Conservation (phyloP, 2,329 filamentous ascomycete genomes). For the Ustulina deusta region DNA sequence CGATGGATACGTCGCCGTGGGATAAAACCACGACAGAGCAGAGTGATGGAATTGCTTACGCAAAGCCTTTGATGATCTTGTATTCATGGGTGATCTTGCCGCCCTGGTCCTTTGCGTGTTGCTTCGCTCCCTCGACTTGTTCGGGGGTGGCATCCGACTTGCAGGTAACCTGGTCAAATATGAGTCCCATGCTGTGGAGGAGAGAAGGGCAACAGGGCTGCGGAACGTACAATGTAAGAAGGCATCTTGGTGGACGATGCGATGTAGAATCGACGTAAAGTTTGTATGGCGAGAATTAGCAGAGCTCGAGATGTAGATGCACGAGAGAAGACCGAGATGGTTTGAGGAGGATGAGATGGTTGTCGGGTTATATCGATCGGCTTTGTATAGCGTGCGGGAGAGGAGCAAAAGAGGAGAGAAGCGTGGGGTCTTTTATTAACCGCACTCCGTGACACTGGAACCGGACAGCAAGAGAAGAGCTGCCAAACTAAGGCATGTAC, state of each 20-base stretch:
- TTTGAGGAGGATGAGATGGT: not conserved
- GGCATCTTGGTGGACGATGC: constrained; percentile 59
- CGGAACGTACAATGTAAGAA: constrained; percentile 64
- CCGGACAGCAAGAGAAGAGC: too few relatives aligned
- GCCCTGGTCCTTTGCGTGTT: constrained; percentile 78
- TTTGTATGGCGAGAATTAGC: constrained; percentile 13
- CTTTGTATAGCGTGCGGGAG: not conserved
- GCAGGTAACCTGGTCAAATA: constrained; percentile 76
- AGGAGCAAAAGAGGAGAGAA: constrained; percentile 7
- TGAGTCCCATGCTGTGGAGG: constrained; percentile 14
- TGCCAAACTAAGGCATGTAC: too few relatives aligned
- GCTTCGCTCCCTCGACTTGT: constrained; percentile 79
- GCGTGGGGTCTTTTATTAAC: constrained; percentile 36
- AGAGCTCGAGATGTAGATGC: not conserved
- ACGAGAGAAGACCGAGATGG: not conserved
- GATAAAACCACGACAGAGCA: not conserved
- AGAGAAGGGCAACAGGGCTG: not conserved
- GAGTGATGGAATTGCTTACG: constrained; percentile 68
- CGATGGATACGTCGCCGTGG: not conserved
- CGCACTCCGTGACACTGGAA: not conserved
- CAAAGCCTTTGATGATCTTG: constrained; percentile 90
- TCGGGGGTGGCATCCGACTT: constrained; percentile 75
- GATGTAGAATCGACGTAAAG: constrained; percentile 37
- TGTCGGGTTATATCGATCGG: too few relatives aligned
- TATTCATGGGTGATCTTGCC: constrained; percentile 88